Percentiles rank a stretch among this genome's conserved stretches.
These are phyloP conservation scores for Ilex asprella DNA, from an alignment of 257 asterid species.

Conservation along the genomic window DNA sequence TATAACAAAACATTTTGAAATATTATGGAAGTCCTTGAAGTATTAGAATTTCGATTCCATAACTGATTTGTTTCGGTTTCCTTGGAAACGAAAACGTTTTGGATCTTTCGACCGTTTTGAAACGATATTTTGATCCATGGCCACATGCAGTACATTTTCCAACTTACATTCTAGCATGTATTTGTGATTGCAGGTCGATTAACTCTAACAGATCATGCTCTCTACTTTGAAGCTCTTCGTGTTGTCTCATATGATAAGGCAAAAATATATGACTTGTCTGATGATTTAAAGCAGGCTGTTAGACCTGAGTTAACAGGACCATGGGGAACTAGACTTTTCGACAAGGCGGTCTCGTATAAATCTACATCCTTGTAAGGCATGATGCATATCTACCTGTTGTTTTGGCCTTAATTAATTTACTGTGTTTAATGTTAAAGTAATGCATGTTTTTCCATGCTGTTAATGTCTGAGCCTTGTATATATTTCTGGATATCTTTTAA, in stretches of 20 bases:
- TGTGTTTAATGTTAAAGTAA: not conserved
- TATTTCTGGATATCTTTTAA: slow-evolving; percentile 16
- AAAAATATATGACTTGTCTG: slow-evolving; percentile 79
- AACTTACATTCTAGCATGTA: slow-evolving; percentile 3
- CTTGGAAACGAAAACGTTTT: too few species aligned
- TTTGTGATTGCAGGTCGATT: slow-evolving; percentile 72
- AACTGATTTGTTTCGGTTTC: too few species aligned
- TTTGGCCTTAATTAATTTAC: too few species aligned
- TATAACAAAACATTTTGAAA: too few species aligned
- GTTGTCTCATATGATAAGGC: slow-evolving; percentile 95
- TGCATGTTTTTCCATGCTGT: not conserved
- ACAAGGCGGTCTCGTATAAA: slow-evolving; percentile 83
- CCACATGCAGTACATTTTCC: not conserved
- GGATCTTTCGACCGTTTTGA: too few species aligned
- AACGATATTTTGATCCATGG: too few species aligned
- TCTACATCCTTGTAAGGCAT: slow-evolving; percentile 67
- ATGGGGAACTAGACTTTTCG: slow-evolving; percentile 95
- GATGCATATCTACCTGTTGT: slow-evolving; percentile 5
- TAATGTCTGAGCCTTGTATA: not conserved
- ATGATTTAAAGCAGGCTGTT: slow-evolving; percentile 79
- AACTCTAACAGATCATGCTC: slow-evolving; percentile 85
- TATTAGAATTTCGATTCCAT: too few species aligned
- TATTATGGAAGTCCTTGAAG: too few species aligned
- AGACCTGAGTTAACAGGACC: slow-evolving; percentile 95
- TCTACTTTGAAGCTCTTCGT: slow-evolving; percentile 83